Percentiles rank a stretch among this genome's conserved stretches.
Conservation (phyloP, 1,284 basidiomycete genomes). For the Puccinia polysora region DNA sequence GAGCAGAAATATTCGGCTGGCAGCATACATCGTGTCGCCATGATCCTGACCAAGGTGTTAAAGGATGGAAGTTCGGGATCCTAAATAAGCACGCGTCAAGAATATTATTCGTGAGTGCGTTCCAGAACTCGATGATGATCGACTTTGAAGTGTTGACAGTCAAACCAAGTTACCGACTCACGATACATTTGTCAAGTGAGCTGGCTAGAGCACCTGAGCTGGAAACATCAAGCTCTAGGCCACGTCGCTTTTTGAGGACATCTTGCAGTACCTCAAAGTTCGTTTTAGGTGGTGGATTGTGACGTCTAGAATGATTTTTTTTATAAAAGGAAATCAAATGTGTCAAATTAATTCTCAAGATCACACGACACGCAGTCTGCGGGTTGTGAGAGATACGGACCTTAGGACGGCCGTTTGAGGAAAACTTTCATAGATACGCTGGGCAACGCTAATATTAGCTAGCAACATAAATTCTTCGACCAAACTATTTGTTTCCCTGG, state of each 20-base stretch:
- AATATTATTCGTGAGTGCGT: slow-evolving; percentile 5
- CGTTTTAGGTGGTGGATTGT: slow-evolving; percentile 81
- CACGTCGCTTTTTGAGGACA: slow-evolving; percentile 78
- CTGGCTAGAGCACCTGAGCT: slow-evolving; percentile 84
- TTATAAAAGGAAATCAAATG: slow-evolving; percentile 13
- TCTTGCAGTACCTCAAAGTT: slow-evolving; percentile 97
- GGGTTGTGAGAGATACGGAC: slow-evolving; percentile 54
- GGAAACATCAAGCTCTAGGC: slow-evolving; percentile 81
- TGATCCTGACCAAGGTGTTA: slow-evolving; percentile 96
- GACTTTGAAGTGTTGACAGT: background rate
- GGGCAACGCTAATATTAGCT: slow-evolving; percentile 90
- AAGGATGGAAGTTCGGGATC: slow-evolving; percentile 78
- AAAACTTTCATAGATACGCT: slow-evolving; percentile 86
- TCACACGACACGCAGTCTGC: background rate
- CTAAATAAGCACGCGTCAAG: slow-evolving; percentile 54
- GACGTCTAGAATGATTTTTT: slow-evolving; percentile 66
- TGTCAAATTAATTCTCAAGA: background rate
- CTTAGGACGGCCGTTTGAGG: slow-evolving; percentile 91
- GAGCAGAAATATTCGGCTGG: slow-evolving; percentile 97
- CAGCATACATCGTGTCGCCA: slow-evolving; percentile 98
- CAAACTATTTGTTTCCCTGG: slow-evolving; percentile 87
- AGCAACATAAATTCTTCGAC: slow-evolving; percentile 99
- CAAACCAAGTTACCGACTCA: slow-evolving; percentile 55
- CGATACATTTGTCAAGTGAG: slow-evolving; percentile 81
- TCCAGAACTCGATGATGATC: background rate